Evolutionary conservation across 208 protist species (phyloP), one percentile per base, ranked within the genome.

Genomic region (Acanthamoeba royreba): DNA sequence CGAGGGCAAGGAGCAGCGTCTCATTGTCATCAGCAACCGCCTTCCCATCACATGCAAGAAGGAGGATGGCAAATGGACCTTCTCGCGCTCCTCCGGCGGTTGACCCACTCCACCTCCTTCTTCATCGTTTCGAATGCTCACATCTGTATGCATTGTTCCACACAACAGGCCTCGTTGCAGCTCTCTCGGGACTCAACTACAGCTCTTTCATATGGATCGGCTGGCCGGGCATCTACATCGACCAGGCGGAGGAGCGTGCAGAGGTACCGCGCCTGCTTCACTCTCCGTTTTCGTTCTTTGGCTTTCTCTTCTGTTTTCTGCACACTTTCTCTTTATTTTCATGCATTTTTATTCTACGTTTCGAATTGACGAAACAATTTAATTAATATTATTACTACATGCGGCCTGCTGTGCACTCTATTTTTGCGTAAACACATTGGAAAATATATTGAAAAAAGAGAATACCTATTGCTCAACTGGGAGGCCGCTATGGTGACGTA

Each of bases 21-120:
- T 96, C 45, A 93, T 96, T 4, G 93, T 96, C 22, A 91, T 96
- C 25, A 93, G 86, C 22, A 96, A 96, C 92, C 92, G 94, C 69
- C 74, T 96, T 38, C 94, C 94, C n/a, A 89, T 96, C 15, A 89
- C 81, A 7, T 90, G 89, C 38, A 87, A 93, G 33, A 94, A 96
- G 52, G 92, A 93, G 22, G 22, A 86, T 0, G 53, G 89, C 91
- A 92, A 93, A 13, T 95, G 95, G 95, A 95, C 63, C n/a, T 87
- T 91, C 46, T 94, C 58, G 13, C 94, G 93, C 85, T 94, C 91
- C 49, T 94, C 89, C 33, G 95, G 95, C 58, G 87, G 87, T 66
- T 5, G 40, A 9, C 11, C 31, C 69, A 42, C 69, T 79, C 31
- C n/a, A 5, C 53, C 22, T n/a, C 13, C 25, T 63, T 63, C 31